These are phyloP conservation scores for Dactylellina sp. DNA, from an alignment of 2,329 filamentous ascomycete species.

Conservation along the genomic window DNA sequence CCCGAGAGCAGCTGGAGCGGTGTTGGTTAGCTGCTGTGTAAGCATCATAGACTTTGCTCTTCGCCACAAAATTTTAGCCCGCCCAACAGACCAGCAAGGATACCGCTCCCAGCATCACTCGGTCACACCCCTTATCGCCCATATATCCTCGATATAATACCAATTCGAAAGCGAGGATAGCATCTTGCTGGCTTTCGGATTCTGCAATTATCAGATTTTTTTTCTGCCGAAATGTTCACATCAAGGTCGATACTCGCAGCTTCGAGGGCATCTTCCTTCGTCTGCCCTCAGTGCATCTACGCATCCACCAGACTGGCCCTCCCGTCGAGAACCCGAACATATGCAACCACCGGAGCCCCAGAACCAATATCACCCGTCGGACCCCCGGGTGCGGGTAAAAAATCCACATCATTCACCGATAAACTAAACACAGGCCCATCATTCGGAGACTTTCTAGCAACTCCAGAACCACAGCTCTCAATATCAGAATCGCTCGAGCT, in stretches of 20 bases:
- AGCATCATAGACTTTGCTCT: slow-evolving; percentile 14
- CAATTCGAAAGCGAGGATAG: neutral
- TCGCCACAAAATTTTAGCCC: slow-evolving; percentile 45
- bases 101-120: slow-evolving; percentile 4
- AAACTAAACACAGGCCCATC: slow-evolving; percentile 74
- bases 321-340: slow-evolving; percentile 17
- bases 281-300: slow-evolving; percentile 52
- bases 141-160: neutral
- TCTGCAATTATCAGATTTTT: no score
- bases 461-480: slow-evolving; percentile 64
- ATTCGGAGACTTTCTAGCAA: slow-evolving; percentile 73
- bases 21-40: slow-evolving; percentile 6
- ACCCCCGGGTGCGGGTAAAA: slow-evolving; percentile 17
- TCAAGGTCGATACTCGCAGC: slow-evolving; percentile 36
- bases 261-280: slow-evolving; percentile 38
- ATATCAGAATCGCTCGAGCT: slow-evolving; percentile 68
- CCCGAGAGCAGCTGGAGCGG: no score
- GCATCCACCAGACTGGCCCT: slow-evolving; percentile 24
- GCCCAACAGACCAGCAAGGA: slow-evolving; percentile 12
- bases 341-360: slow-evolving; percentile 40
- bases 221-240: slow-evolving; percentile 28
- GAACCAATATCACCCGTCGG: slow-evolving; percentile 10
- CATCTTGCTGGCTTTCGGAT: no score
- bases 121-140: neutral
- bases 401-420: slow-evolving; percentile 68